Base-by-base conservation (phyloP, 2,329 filamentous ascomycete species). In the Alternaria gaisen region DNA sequence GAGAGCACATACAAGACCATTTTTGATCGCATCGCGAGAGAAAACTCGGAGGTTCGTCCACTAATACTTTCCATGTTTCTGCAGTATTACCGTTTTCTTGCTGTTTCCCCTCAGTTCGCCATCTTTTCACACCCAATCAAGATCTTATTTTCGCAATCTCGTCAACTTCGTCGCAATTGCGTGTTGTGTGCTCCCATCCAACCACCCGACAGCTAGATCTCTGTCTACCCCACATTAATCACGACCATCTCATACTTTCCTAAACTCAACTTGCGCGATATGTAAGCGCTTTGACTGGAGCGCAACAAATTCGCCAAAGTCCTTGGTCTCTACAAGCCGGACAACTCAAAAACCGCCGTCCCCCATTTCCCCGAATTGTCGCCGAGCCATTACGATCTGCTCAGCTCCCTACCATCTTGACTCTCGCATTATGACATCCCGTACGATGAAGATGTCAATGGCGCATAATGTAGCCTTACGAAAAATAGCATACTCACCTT, bases 1-100 rank as follows among this genome's bases (percentile, higher is more conserved):
- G 77, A 89, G 51, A 88, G 87, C 68, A 95, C 91, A 2, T 96
- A 88, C 80, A 86, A 87, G 72, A 90, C 90, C 65, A 90, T 97
- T 64, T 85, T 97, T 71, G 88, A 94, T 71, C 84, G 86, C 65
- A 87, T 97, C 67, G 88, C 92, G 66, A 84, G 84, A 71, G 89
- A 92, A 74, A 86, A 86, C 73, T 86, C 88, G 77, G 87, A 95
- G 88, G 92, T 95, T 80, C 81, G 85, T 81, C 71, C 20, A 47
- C 53, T 60, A 30, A 58, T 58, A 64, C 60, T 63, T 59, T 54
- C 30, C 28, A 50, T 56, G 20, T 48, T 38, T n/a, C 18, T 38
- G 14, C 55, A 41, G 12, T 3, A 2, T 36, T 44, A 50, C 24
- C 24, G 26, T 12, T 38, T 34, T 38, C 46, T 5, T 50, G 36